phyloP scores from a whole-genome alignment of 2,329 filamentous ascomycete species.

The Ophiostoma sp. region DNA sequence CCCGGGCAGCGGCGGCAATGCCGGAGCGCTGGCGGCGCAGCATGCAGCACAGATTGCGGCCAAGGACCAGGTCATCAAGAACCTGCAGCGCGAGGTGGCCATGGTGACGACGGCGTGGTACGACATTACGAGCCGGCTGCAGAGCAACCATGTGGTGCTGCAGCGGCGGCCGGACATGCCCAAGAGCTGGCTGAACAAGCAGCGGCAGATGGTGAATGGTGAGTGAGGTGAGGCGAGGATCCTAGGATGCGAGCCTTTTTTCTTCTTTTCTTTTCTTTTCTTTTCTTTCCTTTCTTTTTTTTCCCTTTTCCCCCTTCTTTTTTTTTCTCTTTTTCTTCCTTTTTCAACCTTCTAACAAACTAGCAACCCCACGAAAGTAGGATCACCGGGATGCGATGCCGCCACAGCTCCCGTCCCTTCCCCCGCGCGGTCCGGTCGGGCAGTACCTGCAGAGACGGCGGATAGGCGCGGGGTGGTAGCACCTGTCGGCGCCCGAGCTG shows the following conservation, averaged over 20 bases:
- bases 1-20: slow-evolving; percentile 45
- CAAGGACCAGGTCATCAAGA: slow-evolving; percentile 55
- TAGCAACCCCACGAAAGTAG: slow-evolving; percentile 29
- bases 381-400: slow-evolving; percentile 11
- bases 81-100: slow-evolving; percentile 69
- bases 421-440: neutral
- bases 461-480: slow-evolving; percentile 12
- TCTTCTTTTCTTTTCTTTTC: neutral
- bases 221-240: neutral
- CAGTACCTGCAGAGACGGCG: slow-evolving; percentile 6
- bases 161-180: slow-evolving; percentile 69
- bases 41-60: slow-evolving; percentile 39
- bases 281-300: neutral
- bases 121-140: slow-evolving; percentile 69
- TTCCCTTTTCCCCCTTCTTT: neutral
- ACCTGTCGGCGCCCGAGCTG: neutral
- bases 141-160: slow-evolving; percentile 76
- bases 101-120: slow-evolving; percentile 84
- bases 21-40: slow-evolving; percentile 18
- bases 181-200: slow-evolving; percentile 79
- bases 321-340: too few relatives aligned
- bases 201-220: slow-evolving; percentile 64
- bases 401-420: neutral
- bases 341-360: neutral
- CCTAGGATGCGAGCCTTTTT: neutral